phyloP scores from a whole-genome alignment of 2,329 filamentous ascomycete species.

The Xylariaceae sp. region DNA sequence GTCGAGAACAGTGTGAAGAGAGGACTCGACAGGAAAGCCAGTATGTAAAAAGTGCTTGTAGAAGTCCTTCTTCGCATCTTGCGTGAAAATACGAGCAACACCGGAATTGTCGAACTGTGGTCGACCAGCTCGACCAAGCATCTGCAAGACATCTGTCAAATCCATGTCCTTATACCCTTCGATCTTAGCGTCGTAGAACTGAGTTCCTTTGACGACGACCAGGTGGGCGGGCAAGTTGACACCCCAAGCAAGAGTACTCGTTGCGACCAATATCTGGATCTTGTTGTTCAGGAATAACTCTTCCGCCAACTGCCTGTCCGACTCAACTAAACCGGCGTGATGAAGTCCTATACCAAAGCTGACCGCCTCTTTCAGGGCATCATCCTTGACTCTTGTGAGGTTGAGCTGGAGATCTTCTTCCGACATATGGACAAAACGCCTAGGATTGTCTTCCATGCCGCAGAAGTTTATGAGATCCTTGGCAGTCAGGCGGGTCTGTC shows the following conservation, averaged over 20 bases:
- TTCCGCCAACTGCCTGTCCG: constrained; percentile 85
- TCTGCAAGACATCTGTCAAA: constrained; percentile 93
- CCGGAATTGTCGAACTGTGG: constrained; percentile 96
- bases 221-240: constrained; percentile 96
- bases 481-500: constrained; percentile 91
- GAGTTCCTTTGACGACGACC: constrained; percentile 96
- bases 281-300: constrained; percentile 97
- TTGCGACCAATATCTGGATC: constrained; percentile 94
- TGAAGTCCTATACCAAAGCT: constrained; percentile 96
- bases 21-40: constrained; percentile 95
- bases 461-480: constrained; percentile 97
- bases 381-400: constrained; percentile 86
- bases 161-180: constrained; percentile 99
- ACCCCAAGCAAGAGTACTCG: constrained; percentile 95
- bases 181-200: constrained; percentile 96
- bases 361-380: constrained; percentile 86
- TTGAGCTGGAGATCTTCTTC: constrained; percentile 91
- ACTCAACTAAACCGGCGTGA: constrained; percentile 93
- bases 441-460: constrained; percentile 96
- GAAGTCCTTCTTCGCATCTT: constrained; percentile 96
- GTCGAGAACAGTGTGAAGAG: constrained; percentile 90
- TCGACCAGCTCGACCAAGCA: constrained; percentile 91
- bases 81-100: constrained; percentile 94
- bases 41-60: constrained; percentile 99
- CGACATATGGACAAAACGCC: constrained; percentile 87